phyloP scores from a whole-genome alignment of 306 rosid species.

The Quercus robur region DNA sequence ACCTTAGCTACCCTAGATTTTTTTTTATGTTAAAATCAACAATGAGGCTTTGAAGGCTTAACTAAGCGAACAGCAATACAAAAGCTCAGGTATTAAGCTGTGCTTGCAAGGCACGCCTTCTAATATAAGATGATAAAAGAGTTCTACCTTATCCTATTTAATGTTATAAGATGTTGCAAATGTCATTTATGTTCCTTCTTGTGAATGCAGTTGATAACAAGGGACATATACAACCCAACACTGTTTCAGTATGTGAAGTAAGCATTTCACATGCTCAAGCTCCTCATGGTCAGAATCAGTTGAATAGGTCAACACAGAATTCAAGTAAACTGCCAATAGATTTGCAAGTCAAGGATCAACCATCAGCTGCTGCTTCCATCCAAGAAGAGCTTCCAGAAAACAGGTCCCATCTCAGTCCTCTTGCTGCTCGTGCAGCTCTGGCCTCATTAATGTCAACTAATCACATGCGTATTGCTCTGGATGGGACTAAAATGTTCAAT shows the following conservation, averaged over 20 bases:
- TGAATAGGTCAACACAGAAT: neutral
- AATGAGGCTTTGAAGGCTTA: neutral
- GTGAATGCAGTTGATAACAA: conserved; percentile 17
- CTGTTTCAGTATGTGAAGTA: neutral
- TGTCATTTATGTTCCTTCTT: neutral
- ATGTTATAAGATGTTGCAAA: neutral
- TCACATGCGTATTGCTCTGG: neutral
- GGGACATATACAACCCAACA: neutral
- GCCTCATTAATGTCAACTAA: conserved; percentile 15
- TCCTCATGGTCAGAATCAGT: neutral
- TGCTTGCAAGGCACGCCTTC: neutral
- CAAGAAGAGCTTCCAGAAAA: conserved; percentile 10
- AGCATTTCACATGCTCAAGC: conserved; percentile 8
- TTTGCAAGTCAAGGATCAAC: neutral
- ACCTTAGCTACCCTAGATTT: neutral
- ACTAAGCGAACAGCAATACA: neutral
- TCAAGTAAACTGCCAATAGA: conserved; percentile 1
- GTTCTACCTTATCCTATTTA: neutral
- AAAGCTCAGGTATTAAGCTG: neutral
- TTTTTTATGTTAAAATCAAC: neutral
- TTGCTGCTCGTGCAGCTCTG: conserved; percentile 19
- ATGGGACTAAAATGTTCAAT: conserved; percentile 20
- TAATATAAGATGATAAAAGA: neutral
- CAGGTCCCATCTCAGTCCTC: conserved; percentile 24
- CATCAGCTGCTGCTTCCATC: neutral